Evolutionary conservation across 768 basidiomycete species (phyloP), one percentile per base, ranked within the genome.

Genomic region (Kwoniella mangroviensis): DNA sequence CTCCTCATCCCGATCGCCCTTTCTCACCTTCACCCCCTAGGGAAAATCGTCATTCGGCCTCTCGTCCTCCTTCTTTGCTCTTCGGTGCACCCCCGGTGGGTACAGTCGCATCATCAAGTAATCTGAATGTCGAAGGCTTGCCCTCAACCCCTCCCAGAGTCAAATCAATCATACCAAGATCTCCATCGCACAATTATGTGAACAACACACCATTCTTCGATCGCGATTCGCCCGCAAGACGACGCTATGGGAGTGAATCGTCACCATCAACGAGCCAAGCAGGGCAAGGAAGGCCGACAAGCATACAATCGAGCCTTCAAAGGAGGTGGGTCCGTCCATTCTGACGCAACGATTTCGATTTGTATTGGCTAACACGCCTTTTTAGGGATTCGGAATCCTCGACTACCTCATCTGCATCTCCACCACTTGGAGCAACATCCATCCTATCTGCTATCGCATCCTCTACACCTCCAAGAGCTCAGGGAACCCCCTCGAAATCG

Each of bases 11-110:
- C 5, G 68, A 62, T n/a, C 68, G 77, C 11, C 77, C 77, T 0
- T 74, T 79, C 71, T 79, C 77, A 19, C 77, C 77, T 28, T 79
- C 77, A 2, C 77, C 77, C n/a, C 75, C 77, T 6, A 28, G 75
- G 15, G 77, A 79, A 28, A 79, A 74, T 52, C 64, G 71, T 13
- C 75, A 79, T 49, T 74, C 75, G 12, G 63, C 75, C 5, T 79
- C 77, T 3, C 28, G 77, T 22, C 77, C 77, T 0, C 73, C 75
- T 4, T 79, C 77, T 2, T 54, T 79, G 21, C 71, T 75, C 19
- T 71, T 79, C 43, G 77, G 77, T 22, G 73, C 71, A 17, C 70
- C 68, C 21, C 67, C 70, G 5, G 40, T 70, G 11, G 72, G 66
- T 11, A 64, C 56, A 19, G 67, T 68, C 24, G 73, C 72, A 40